Base-by-base conservation (phyloP, 306 rosid species). In the Prunus kanzakura region DNA sequence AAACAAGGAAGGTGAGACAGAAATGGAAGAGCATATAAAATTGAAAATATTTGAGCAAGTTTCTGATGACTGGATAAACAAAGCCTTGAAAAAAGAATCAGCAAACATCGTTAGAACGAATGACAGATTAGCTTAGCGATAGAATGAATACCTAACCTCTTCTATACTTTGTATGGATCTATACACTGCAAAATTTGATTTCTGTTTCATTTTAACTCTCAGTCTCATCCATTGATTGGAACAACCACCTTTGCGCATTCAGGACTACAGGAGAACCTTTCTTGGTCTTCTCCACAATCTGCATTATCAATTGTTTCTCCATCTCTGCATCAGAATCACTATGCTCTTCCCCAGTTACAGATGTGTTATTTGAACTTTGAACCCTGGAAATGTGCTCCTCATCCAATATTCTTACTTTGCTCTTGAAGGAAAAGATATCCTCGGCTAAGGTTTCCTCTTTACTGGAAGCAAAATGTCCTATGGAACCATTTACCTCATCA, bases 241-340 rank as follows among this genome's bases (percentile, higher is more conserved):
- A 86, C 81, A 91, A 80, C 68, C 89, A 72, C 80, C 73, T 89
- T 72, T 85, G 89, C 49, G 89, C 95, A 76, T 93, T 86, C 77
- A 86, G 82, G 30, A 89, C 83, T 29, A 85, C 88, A 25, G 90
- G 88, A 71, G 93, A 93, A 71, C 93, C 95, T 82, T 80, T 91
- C 83, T 83, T 91, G 82, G 88, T 85, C 78, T 88, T 88, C 80
- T 91, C 98, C 82, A 93, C 90, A 80, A 91, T 89, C 77, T 89
- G 84, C 85, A 71, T 84, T 78, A 93, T 93, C 81, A 91, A 77
- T n/a, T 88, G 88, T 70, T 78, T 88, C 84, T 93, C 91, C 85
- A 80, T 67, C 74, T 91, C 97, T 76, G 72, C 67, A 69, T 91
- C 96, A 64, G 76, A 84, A 76, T 76, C 91, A 82, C 87, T 64